Evolutionary conservation across 352 stramenopile species (phyloP).

Genomic region (Pythium vanterpoolii): DNA sequence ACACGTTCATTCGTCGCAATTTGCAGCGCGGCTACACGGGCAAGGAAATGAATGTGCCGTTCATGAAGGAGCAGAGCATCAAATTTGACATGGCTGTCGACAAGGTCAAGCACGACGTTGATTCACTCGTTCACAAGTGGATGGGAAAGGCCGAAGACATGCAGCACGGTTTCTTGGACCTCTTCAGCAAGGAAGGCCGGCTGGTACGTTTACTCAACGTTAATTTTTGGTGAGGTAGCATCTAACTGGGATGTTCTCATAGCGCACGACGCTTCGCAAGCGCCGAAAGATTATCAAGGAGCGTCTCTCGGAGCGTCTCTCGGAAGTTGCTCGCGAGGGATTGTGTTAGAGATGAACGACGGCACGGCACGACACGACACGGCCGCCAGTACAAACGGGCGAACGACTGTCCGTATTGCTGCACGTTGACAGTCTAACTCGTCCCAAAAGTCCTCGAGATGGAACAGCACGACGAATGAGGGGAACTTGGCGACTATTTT

Average conservation of each 20-base stretch:
- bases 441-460: not conserved
- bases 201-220: constrained; percentile 38
- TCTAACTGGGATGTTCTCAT: constrained; percentile 1
- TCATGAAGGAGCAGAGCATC: constrained; percentile 86
- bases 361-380: not conserved
- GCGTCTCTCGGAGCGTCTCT: constrained; percentile 60
- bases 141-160: constrained; percentile 79
- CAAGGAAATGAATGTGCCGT: constrained; percentile 92
- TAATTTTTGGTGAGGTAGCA: not conserved
- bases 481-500: not conserved
- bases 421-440: constrained; percentile 9
- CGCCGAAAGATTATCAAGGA: constrained; percentile 83
- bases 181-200: constrained; percentile 74
- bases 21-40: constrained; percentile 85
- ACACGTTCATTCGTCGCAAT: constrained; percentile 90
- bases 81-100: constrained; percentile 87
- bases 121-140: constrained; percentile 74
- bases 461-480: not conserved
- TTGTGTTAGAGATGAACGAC: constrained; percentile 48
- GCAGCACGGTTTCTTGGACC: constrained; percentile 70
- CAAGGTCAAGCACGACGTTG: constrained; percentile 78
- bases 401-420: constrained; percentile 9
- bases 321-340: constrained; percentile 73
- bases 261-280: constrained; percentile 75
- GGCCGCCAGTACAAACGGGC: not conserved